phyloP scores from a whole-genome alignment of 176 grass and related monocot species.

The Musa troglodytarum region DNA sequence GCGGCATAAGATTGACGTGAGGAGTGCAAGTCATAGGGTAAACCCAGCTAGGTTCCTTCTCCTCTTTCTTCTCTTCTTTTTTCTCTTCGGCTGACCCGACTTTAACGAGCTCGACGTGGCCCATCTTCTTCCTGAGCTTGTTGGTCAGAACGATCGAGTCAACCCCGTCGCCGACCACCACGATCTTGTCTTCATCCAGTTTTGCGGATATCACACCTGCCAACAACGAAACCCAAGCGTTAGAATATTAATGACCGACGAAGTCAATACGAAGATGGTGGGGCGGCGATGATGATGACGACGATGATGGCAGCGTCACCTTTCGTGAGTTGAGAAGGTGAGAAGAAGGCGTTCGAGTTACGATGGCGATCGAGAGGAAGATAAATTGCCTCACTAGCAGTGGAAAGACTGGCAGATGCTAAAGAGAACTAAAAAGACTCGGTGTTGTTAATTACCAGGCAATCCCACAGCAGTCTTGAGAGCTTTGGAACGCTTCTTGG shows the following conservation, averaged over 20 bases:
- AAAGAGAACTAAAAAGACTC: neutral
- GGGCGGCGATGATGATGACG: neutral
- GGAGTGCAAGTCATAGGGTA: neutral
- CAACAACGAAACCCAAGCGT: neutral
- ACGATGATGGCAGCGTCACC: neutral
- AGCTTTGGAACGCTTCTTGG: conserved; percentile 19
- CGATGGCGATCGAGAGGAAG: too few species aligned
- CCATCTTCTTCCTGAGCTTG: conserved; percentile 38
- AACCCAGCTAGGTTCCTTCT: neutral
- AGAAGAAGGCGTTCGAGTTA: too few species aligned
- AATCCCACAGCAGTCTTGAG: conserved; percentile 59
- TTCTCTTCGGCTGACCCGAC: conserved; percentile 43
- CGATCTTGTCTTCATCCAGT: conserved; percentile 44
- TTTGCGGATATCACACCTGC: conserved; percentile 55
- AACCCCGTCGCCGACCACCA: conserved; percentile 36
- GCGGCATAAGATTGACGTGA: too few species aligned
- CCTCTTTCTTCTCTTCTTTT: conserved; percentile 29
- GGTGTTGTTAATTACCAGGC: conserved; percentile 30
- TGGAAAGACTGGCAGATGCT: neutral
- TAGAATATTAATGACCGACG: neutral
- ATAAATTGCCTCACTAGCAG: neutral
- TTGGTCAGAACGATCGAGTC: conserved; percentile 50
- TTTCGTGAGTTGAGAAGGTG: too few species aligned
- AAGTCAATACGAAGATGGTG: neutral
- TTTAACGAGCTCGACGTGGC: conserved; percentile 52